Evolutionary conservation across 257 asterid species (phyloP).

Genomic region (Penstemon newberryi): DNA sequence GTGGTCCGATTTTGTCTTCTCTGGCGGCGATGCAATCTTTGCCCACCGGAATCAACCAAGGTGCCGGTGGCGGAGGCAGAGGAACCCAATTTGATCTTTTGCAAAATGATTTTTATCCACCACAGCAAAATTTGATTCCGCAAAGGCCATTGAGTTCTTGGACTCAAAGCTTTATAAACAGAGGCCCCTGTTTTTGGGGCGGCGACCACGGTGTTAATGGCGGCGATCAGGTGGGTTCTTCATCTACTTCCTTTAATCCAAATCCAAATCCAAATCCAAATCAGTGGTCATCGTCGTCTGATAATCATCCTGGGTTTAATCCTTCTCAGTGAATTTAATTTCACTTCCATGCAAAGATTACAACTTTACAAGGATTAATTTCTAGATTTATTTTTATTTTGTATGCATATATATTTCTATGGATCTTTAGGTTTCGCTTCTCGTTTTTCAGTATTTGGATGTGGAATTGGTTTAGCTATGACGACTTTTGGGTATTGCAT

Average conservation of each 20-base stretch:
- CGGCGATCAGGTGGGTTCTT: slow-evolving; percentile 34
- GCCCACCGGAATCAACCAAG: slow-evolving; percentile 18
- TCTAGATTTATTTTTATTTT: slow-evolving; percentile 3
- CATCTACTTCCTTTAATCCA: slow-evolving; percentile 40
- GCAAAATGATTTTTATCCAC: slow-evolving; percentile 26
- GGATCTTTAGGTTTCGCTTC: slow-evolving; percentile 1
- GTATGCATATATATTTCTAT: slow-evolving; percentile 6
- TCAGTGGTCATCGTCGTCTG: slow-evolving; percentile 34
- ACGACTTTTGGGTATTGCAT: slow-evolving; percentile 11
- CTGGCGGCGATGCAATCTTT: background rate
- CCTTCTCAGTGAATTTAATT: slow-evolving; percentile 32
- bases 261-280: slow-evolving; percentile 35
- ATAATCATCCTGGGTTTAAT: slow-evolving; percentile 37
- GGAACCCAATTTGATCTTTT: slow-evolving; percentile 29
- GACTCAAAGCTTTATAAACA: slow-evolving; percentile 40
- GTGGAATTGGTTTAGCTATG: slow-evolving; percentile 19
- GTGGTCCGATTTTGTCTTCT: slow-evolving; percentile 5
- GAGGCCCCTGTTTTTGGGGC: slow-evolving; percentile 27
- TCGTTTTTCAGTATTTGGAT: slow-evolving; percentile 17
- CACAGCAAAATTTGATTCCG: slow-evolving; percentile 22
- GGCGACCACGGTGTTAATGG: slow-evolving; percentile 15
- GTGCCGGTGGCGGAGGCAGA: background rate
- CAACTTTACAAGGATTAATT: background rate
- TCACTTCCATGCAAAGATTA: slow-evolving; percentile 1
- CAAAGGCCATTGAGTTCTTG: slow-evolving; percentile 41